A percentile compares a stretch with the other conserved stretches of the same genome.
These are phyloP conservation scores for Carex cristatella DNA, from an alignment of 176 grass and related monocot genomes.

Conservation along the genomic window DNA sequence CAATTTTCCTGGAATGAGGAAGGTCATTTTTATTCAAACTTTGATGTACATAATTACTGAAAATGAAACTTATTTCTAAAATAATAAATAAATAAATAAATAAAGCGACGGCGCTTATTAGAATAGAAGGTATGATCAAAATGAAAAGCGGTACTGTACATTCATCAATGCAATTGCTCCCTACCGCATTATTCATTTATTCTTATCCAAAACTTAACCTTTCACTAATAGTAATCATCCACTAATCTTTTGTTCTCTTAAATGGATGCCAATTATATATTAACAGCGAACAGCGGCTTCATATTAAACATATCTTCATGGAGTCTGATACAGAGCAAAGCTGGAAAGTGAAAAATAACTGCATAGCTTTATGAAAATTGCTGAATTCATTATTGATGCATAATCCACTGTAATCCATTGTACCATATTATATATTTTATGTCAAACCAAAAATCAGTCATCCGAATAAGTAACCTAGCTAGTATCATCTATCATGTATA, in stretches of 20 bases:
- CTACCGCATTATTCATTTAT: too few relatives aligned
- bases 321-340: constrained; percentile 2
- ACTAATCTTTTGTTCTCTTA: background rate
- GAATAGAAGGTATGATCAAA: too few relatives aligned
- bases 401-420: background rate
- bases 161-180: too few relatives aligned
- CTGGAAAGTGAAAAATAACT: constrained; percentile 2
- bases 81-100: too few relatives aligned
- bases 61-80: too few relatives aligned
- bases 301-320: background rate
- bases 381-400: background rate
- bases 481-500: background rate
- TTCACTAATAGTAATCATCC: constrained; percentile 32
- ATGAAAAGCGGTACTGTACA: too few relatives aligned
- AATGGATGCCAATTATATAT: background rate
- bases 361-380: background rate
- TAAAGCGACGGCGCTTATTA: too few relatives aligned
- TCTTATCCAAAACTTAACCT: too few relatives aligned
- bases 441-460: background rate
- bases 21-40: too few relatives aligned
- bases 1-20: too few relatives aligned
- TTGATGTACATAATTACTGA: too few relatives aligned
- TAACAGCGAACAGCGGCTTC: background rate
- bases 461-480: constrained; percentile 12
- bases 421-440: background rate